These are phyloP conservation scores for Fusarium falciforme DNA, from an alignment of 2,329 filamentous ascomycete species.

Conservation along the genomic window DNA sequence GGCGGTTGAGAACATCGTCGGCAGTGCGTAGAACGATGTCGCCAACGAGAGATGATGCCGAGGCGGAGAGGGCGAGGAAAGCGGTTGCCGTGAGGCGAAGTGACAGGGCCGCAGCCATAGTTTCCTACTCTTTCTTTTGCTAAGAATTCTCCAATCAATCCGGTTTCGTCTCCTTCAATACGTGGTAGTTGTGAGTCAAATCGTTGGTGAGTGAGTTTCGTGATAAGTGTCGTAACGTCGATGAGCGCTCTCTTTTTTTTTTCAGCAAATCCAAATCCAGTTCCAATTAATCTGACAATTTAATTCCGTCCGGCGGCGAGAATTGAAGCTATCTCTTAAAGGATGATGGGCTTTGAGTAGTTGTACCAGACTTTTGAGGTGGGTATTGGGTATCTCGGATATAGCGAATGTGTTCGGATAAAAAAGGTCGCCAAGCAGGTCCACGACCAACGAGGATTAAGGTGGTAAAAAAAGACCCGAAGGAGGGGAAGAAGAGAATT, in stretches of 20 bases:
- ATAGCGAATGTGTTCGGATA: conserved; percentile 3
- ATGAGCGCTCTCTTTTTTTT: neutral
- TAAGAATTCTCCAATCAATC: conserved; percentile 1
- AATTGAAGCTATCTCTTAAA: conserved; percentile 6
- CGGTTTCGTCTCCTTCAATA: conserved; percentile 9
- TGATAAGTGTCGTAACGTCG: conserved; percentile 7
- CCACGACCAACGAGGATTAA: conserved; percentile 16
- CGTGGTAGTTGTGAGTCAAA: neutral
- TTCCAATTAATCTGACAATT: conserved; percentile 5
- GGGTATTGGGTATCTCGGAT: conserved; percentile 20
- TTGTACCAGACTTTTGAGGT: conserved; percentile 4
- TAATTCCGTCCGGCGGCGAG: conserved; percentile 35
- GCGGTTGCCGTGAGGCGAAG: conserved; percentile 32
- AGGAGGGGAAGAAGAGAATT: conserved; percentile 18
- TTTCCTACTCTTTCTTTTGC: conserved; percentile 7
- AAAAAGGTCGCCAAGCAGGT: conserved; percentile 5
- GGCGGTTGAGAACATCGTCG: conserved; percentile 46
- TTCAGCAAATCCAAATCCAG: conserved; percentile 1
- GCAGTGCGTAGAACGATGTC: conserved; percentile 39
- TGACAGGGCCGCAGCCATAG: conserved; percentile 37
- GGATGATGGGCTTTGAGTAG: conserved; percentile 10
- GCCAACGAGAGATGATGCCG: conserved; percentile 27
- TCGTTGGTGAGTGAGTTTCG: conserved; percentile 8
- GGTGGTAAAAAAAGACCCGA: neutral
- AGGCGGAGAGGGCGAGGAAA: conserved; percentile 33